Base-by-base conservation (phyloP, 2,329 filamentous ascomycete genomes). In the Taxawa tesnikishii region DNA sequence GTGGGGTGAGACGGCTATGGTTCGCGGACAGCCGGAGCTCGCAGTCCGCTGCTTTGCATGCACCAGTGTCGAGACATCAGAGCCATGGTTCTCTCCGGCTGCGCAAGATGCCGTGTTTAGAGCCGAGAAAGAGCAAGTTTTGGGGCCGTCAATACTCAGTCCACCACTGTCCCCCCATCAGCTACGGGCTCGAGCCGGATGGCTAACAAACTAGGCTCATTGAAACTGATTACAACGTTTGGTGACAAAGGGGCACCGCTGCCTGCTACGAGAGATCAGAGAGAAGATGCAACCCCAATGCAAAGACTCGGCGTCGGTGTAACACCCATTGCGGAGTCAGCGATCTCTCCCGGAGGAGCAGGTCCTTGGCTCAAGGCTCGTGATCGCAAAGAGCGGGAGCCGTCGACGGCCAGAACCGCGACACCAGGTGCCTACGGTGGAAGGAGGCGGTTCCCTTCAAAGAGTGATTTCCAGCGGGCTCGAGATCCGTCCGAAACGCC, bases 31-130 rank as follows among this genome's bases (percentile, higher is more conserved):
- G 47, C 82, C 90, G 43, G 83, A 93, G 46, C 65, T 98, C 28
- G 90, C 90, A 12, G 90, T 94, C 29, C 70, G 87, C 47, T 96
- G 79, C 57, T 94, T 94, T 53, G 84, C 88, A 29, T 94, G 88
- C 53, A 90, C 84, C 12, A 84, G 82, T 15, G 68, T 79, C 13
- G 85, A 94, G 51, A 80, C 83, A 0, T 75, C 79, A 0, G 84
- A 90, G 52, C 79, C 83, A 2, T 94, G 85, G 87, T 73, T 78
- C 13, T 93, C 87, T 6, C 85, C 88, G 7, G 79, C 81, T 3
- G 82, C 84, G 15, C 69, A 78, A 47, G 66, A 71, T 42, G 67
- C 65, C 7, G 65, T 68, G 32, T 62, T 69, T 51, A 42, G 69
- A 54, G 43, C 76, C 66, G 75, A 58, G 50, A 65, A 60, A 43